A percentile compares a stretch with the other conserved stretches of the same genome.
These are phyloP conservation scores for Scedosporium apiospermum DNA, from an alignment of 2,329 filamentous ascomycete species.

Conservation along the genomic window DNA sequence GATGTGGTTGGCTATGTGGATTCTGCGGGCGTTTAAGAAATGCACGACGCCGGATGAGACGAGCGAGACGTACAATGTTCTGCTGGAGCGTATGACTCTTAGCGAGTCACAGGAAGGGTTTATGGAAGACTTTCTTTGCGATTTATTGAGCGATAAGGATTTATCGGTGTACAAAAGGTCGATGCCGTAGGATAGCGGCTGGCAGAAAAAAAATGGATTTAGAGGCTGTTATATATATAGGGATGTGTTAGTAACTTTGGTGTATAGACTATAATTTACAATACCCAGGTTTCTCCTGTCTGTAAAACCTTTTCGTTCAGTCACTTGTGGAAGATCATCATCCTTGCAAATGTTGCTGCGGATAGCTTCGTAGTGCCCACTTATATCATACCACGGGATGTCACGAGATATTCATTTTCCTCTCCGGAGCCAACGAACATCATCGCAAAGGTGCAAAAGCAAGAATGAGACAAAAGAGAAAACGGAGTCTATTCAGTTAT, in stretches of 20 bases:
- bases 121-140: constrained; percentile 28
- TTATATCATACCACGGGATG: background rate
- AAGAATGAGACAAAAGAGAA: background rate
- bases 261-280: background rate
- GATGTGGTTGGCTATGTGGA: constrained; percentile 52
- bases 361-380: no score
- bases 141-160: constrained; percentile 15
- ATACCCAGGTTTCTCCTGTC: background rate
- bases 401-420: background rate
- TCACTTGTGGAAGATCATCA: background rate
- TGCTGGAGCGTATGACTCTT: constrained; percentile 39
- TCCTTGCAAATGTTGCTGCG: background rate
- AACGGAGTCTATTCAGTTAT: constrained; percentile 3
- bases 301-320: background rate
- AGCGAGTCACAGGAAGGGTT: constrained; percentile 37
- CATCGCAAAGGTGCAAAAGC: background rate
- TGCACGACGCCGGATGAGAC: constrained; percentile 44
- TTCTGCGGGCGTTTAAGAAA: constrained; percentile 53
- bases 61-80: constrained; percentile 41
- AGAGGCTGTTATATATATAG: background rate
- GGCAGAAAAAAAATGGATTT: constrained; percentile 5
- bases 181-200: background rate
- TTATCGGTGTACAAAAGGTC: constrained; percentile 5
- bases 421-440: background rate
- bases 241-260: background rate